Conservation (phyloP, 768 basidiomycete species). For the Calocera cornea region DNA sequence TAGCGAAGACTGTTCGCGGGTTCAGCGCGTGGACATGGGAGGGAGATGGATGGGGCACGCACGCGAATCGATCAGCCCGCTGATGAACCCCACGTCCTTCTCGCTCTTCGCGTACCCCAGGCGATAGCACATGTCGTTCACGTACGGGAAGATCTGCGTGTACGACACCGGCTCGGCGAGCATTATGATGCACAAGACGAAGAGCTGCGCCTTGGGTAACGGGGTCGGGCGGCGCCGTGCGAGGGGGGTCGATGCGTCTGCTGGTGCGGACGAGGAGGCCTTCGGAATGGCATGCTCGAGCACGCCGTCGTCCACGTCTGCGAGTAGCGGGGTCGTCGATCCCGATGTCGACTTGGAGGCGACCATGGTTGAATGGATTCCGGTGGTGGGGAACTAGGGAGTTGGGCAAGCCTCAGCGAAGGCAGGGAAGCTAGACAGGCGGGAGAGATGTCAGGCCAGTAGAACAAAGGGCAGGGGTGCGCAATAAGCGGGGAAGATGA, state of each 20-base stretch:
- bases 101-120: neutral
- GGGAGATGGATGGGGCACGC: neutral
- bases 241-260: neutral
- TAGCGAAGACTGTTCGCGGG: conserved; percentile 7
- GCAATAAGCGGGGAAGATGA: too few species aligned
- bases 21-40: neutral
- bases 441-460: too few species aligned
- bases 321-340: neutral
- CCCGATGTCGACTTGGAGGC: neutral
- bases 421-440: neutral
- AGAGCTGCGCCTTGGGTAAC: neutral
- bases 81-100: neutral
- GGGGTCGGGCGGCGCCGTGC: conserved; percentile 20
- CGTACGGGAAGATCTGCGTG: conserved; percentile 14
- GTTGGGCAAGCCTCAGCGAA: neutral
- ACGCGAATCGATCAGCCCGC: neutral
- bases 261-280: neutral
- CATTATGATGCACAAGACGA: conserved; percentile 1
- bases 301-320: neutral
- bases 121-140: conserved; percentile 7
- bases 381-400: too few species aligned
- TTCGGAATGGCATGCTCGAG: neutral
- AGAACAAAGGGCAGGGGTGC: too few species aligned
- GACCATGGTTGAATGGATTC: neutral
- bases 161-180: conserved; percentile 14